Evolutionary conservation across 441 rosid genomes (phyloP), one percentile per base, ranked within the genome.

Genomic region (Erodium chrysanthum): DNA sequence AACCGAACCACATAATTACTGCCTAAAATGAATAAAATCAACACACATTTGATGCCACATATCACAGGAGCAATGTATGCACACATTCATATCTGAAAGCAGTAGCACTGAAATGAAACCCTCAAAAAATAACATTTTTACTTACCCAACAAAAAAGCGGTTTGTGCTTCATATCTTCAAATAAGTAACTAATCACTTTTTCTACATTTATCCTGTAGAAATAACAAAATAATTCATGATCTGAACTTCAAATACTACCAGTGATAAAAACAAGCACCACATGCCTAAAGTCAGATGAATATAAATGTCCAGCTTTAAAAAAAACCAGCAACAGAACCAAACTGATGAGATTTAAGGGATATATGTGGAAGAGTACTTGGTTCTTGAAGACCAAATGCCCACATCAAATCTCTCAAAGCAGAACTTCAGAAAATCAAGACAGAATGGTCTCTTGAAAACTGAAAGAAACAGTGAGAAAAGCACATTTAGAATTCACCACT

Each of bases 131-230:
- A 7, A 35, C 35, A 31, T 31, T 31, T 2, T 31, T 37, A 69
- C 79, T 56, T 80, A 93, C 98, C 98, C 96, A 93, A 75, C 89
- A 86, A 81, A 93, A 91, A 58, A 93, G 79, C 73, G 89, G 69
- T 77, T 81, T 86, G 29, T 68, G 73, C 87, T 78, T 88, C 87
- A 85, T 61, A 80, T 91, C 90, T 44, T 90, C 92, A 74, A 93
- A 71, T 76, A 91, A 73, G 79, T 63, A 81, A 50, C 85, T 80
- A 66, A 90, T 74, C 67, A 89, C 69, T 68, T 74, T 81, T 11
- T 78, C 81, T 31, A 93, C 79, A 64, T 83, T 85, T 72, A 76
- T 76, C 85, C 97, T 93, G 80, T 25, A 70, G 74, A 70, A 63
- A 68, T 44, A 63, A 35, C 61, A 33, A 60, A 65, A 63, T 22